A percentile compares a stretch with the other conserved stretches of the same genome.
phyloP scores from a whole-genome alignment of 2,329 filamentous ascomycete genomes.

The Aspergillus sp. region DNA sequence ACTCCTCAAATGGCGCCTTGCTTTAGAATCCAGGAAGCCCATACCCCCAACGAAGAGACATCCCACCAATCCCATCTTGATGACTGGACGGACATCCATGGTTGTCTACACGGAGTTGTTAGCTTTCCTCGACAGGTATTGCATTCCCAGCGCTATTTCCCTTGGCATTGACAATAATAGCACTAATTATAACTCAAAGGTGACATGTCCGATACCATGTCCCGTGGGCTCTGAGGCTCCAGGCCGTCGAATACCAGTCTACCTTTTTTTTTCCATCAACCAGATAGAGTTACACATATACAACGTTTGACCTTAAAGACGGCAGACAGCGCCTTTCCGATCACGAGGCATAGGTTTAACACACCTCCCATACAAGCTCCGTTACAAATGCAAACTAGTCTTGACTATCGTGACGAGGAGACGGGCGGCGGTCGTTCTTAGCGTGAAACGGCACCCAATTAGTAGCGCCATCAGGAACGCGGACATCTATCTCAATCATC shows the following conservation, averaged over 20 bases:
- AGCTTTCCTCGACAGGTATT: background rate
- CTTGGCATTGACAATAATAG: background rate
- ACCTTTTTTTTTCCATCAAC: background rate
- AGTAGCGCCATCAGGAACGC: background rate
- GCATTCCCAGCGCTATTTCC: background rate
- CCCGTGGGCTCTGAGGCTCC: background rate
- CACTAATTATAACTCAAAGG: background rate
- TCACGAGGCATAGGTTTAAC: background rate
- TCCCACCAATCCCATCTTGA: background rate
- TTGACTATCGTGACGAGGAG: background rate
- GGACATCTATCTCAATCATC: background rate
- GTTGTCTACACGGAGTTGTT: background rate
- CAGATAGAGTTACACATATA: background rate
- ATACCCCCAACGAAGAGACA: background rate
- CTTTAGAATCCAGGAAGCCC: background rate
- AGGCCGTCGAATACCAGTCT: background rate
- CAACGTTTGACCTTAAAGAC: background rate
- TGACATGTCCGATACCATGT: background rate
- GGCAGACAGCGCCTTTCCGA: background rate
- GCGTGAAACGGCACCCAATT: background rate
- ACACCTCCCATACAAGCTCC: background rate
- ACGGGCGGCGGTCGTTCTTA: background rate
- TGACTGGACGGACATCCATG: background rate
- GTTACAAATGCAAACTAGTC: background rate
- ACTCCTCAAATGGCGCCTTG: background rate